Conservation (phyloP, 331 rosid genomes). For the Rhamnella rubrinervis region DNA sequence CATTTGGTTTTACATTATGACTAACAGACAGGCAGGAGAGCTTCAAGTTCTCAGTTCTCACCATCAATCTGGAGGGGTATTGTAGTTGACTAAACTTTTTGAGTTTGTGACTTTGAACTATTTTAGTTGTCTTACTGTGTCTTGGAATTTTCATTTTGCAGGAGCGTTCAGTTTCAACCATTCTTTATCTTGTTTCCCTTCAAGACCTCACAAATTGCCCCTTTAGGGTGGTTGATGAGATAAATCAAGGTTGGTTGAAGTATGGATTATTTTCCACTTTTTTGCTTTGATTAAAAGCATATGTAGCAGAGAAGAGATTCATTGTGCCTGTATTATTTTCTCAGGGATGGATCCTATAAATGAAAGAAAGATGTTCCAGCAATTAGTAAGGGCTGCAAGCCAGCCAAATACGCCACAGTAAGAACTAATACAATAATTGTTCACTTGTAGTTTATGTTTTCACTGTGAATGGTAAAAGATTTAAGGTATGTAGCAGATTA, state of each 20-base stretch:
- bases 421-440: conserved; percentile 28
- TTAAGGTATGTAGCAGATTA: too few species aligned
- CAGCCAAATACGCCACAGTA: conserved; percentile 96
- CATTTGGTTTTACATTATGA: conserved; percentile 18
- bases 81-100: conserved; percentile 17
- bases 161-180: conserved; percentile 98
- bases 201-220: conserved; percentile 98
- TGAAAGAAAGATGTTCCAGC: conserved; percentile 98
- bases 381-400: conserved; percentile 94
- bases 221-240: conserved; percentile 97
- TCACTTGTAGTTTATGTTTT: background rate
- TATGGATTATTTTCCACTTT: conserved; percentile 9
- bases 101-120: conserved; percentile 15
- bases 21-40: conserved; percentile 68
- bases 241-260: conserved; percentile 76
- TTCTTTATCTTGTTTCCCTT: conserved; percentile 94
- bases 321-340: conserved; percentile 16
- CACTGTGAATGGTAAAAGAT: background rate
- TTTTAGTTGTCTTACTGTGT: conserved; percentile 12
- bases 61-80: conserved; percentile 99
- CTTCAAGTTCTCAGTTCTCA: conserved; percentile 89
- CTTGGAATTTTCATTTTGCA: conserved; percentile 28
- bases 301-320: conserved; percentile 10
- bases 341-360: conserved; percentile 98
- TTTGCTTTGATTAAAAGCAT: conserved; percentile 8